Percentiles rank a stretch among this genome's conserved stretches.
Conservation (phyloP, 2,329 filamentous ascomycete genomes). For the Acarospora socialis region DNA sequence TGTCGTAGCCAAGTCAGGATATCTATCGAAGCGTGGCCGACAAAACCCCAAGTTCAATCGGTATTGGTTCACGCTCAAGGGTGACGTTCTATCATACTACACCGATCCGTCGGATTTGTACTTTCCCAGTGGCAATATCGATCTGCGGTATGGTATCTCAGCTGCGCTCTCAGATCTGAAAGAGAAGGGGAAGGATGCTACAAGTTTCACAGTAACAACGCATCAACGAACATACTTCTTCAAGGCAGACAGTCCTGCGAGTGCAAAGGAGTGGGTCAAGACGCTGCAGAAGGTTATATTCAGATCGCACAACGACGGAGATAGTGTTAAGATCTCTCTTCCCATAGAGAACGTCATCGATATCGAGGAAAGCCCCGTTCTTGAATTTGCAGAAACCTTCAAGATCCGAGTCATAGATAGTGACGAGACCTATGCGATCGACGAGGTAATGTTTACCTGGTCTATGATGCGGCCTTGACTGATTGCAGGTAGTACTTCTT, state of each 20-base stretch:
- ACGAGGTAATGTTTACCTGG: constrained; percentile 51
- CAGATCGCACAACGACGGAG: constrained; percentile 85
- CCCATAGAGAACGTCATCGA: constrained; percentile 83
- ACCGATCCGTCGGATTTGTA: constrained; percentile 71
- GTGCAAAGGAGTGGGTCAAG: constrained; percentile 94
- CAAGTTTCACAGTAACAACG: constrained; percentile 68
- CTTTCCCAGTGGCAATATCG: constrained; percentile 82
- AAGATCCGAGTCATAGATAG: constrained; percentile 89
- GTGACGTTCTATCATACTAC: constrained; percentile 84
- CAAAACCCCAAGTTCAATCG: constrained; percentile 76
- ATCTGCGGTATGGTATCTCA: constrained; percentile 80
- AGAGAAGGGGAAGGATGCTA: constrained; percentile 54
- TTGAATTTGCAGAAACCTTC: constrained; percentile 85
- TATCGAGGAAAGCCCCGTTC: constrained; percentile 78
- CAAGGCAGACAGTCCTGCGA: constrained; percentile 71
- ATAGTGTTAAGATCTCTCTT: constrained; percentile 90
- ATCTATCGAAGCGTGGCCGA: constrained; percentile 75
- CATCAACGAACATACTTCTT: constrained; percentile 75
- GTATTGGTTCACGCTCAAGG: constrained; percentile 88
- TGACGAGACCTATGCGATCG: constrained; percentile 85
- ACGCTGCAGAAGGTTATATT: constrained; percentile 90
- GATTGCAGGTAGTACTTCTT: constrained; percentile 67
- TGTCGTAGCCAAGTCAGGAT: constrained; percentile 69
- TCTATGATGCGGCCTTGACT: constrained; percentile 11
- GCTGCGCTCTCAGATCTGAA: constrained; percentile 58